Base-by-base conservation (phyloP, 208 protist species). In the Acanthamoeba royreba region DNA sequence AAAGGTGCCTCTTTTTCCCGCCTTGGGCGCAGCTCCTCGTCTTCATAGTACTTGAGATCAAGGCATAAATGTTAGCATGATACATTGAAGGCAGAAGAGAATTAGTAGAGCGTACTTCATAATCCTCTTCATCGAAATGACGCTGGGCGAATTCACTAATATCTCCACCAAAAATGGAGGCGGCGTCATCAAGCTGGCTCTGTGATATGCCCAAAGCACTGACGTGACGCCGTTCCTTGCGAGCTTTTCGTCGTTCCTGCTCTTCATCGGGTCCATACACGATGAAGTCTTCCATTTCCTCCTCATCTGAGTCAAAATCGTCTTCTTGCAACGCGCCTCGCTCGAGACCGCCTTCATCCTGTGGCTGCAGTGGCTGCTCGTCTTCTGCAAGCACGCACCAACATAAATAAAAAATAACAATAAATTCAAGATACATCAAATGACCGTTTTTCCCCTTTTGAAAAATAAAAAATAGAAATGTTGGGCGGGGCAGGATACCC, bases 151-250 rank as follows among this genome's bases (percentile, higher is more conserved):
- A 61, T 38, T 89, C 81, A 46, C 15, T 22, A 19, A 89, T 58
- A 31, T 89, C 81, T 87, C 81, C 81, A 31, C 69, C 69, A n/a
- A 89, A 89, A 63, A 89, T 89, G 49, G 43, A 66, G n/a, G 25
- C 38, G 11, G 81, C 81, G 31, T 89, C 81, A 4, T 89, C 45
- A 33, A 89, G 81, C 47, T 89, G 81, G 81, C 81, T 89, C 47
- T 89, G 4, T 8, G 81, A 45, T 28, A 89, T 35, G 35, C 72
- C 72, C 31, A 40, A 4, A 4, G 81, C 38, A n/a, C 25, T 28
- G 47, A 17, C 81, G 19, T 31, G 33, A 33, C 47, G 45, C 17
- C 81, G 40, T 13, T 63, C 31, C 49, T 63, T 89, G 31, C 38
- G 25, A 19, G 25, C 47, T 46, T 89, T 89, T 61, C 17, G 28